Conservation (phyloP, 106 monocot species). For the Apostasia shenzhenica region DNA sequence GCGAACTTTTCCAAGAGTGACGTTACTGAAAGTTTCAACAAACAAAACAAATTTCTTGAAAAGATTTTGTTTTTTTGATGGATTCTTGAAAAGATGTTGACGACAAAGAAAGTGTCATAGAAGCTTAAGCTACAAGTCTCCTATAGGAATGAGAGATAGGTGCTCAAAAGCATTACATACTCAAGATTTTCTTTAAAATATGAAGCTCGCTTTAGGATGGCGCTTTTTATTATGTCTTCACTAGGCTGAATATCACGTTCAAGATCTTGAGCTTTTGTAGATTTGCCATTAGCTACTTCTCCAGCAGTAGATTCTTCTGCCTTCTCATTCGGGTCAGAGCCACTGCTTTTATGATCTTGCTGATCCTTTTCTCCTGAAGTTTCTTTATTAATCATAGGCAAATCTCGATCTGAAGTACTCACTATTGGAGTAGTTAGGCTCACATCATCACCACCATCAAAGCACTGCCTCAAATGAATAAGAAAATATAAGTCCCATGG, state of each 20-base stretch:
- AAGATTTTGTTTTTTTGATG: no score
- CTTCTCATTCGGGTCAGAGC: conserved; percentile 15
- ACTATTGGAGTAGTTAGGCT: conserved; percentile 17
- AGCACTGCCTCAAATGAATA: conserved; percentile 36
- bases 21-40: conserved; percentile 42
- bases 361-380: not conserved
- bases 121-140: not conserved
- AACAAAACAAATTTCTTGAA: conserved; percentile 5
- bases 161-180: conserved; percentile 34
- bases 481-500: not conserved
- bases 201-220: conserved; percentile 54
- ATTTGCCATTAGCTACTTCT: conserved; percentile 16
- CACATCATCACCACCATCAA: conserved; percentile 32
- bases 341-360: conserved; percentile 16
- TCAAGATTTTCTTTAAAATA: conserved; percentile 57
- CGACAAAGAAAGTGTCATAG: not conserved
- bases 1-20: conserved; percentile 65
- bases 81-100: not conserved
- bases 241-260: conserved; percentile 16
- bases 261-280: conserved; percentile 9
- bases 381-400: conserved; percentile 12
- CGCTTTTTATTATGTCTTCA: conserved; percentile 68
- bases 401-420: conserved; percentile 4
- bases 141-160: not conserved
- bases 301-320: conserved; percentile 16